Percentiles rank a stretch among this genome's conserved stretches.
Evolutionary conservation across 768 basidiomycete genomes (phyloP).

Genomic region (Mycena maculata): DNA sequence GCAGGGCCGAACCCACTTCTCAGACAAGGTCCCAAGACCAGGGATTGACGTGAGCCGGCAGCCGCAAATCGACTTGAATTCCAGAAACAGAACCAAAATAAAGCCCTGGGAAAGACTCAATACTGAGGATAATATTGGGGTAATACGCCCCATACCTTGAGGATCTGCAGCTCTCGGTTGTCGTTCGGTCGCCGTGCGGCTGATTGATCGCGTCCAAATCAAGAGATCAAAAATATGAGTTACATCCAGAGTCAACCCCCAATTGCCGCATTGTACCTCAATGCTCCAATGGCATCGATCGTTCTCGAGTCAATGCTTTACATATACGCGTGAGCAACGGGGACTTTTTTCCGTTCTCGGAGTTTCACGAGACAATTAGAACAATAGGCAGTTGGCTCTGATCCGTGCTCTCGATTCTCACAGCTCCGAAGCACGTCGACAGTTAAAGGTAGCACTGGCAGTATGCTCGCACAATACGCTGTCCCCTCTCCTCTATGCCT

Average conservation of each 20-base stretch:
- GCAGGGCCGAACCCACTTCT: no score
- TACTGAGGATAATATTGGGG: no score
- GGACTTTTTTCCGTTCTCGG: constrained; percentile 22
- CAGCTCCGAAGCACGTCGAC: constrained; percentile 25
- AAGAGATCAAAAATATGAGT: background rate
- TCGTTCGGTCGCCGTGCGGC: no score
- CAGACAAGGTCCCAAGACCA: no score
- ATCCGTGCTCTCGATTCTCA: constrained; percentile 32
- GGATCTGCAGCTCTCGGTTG: no score
- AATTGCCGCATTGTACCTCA: background rate
- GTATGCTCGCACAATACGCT: constrained; percentile 1
- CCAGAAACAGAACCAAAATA: no score
- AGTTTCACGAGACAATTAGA: constrained; percentile 38
- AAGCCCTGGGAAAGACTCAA: no score
- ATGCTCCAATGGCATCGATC: constrained; percentile 16
- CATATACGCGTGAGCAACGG: constrained; percentile 23
- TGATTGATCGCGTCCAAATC: no score
- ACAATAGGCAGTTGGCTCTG: constrained; percentile 35
- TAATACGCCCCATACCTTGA: no score
- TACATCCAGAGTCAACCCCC: constrained; percentile 14
- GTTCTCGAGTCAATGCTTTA: constrained; percentile 18
- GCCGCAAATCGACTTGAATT: no score
- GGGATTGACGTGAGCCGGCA: no score
- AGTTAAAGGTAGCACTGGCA: constrained; percentile 26
- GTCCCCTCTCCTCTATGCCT: constrained; percentile 48